These are phyloP conservation scores for Caryopteris hybrid DNA, from an alignment of 305 asterid species.

Conservation along the genomic window DNA sequence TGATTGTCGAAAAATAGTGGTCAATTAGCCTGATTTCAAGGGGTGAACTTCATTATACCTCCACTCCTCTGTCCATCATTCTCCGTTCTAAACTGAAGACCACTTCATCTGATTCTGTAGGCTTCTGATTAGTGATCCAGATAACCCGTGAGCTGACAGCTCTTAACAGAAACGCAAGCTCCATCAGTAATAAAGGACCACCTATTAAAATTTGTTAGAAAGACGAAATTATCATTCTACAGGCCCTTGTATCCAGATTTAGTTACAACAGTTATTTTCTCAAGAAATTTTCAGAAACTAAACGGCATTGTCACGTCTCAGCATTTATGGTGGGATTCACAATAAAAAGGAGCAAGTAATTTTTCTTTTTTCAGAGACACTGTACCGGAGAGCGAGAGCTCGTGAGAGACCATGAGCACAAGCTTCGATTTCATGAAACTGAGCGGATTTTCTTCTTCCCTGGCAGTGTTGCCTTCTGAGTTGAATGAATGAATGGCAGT, in stretches of 20 bases:
- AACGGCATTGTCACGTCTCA: background rate
- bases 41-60: slow-evolving; percentile 41
- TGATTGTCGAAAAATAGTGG: background rate
- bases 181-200: slow-evolving; percentile 90
- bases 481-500: slow-evolving; percentile 31
- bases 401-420: slow-evolving; percentile 88
- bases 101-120: slow-evolving; percentile 55
- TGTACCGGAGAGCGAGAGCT: slow-evolving; percentile 96
- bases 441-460: slow-evolving; percentile 48
- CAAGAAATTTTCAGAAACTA: background rate
- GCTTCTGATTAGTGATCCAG: slow-evolving; percentile 91
- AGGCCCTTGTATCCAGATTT: background rate
- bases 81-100: slow-evolving; percentile 70
- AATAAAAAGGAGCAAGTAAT: background rate
- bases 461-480: slow-evolving; percentile 19
- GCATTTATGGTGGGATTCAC: background rate
- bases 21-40: slow-evolving; percentile 6
- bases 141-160: slow-evolving; percentile 70
- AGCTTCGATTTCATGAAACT: slow-evolving; percentile 84
- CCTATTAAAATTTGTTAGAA: slow-evolving; percentile 36
- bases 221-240: slow-evolving; percentile 1
- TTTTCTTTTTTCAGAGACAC: too few relatives aligned
- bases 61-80: slow-evolving; percentile 79
- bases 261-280: background rate
- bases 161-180: slow-evolving; percentile 91